phyloP scores from a whole-genome alignment of 1,284 basidiomycete species.

The Sporisorium reilianum region DNA sequence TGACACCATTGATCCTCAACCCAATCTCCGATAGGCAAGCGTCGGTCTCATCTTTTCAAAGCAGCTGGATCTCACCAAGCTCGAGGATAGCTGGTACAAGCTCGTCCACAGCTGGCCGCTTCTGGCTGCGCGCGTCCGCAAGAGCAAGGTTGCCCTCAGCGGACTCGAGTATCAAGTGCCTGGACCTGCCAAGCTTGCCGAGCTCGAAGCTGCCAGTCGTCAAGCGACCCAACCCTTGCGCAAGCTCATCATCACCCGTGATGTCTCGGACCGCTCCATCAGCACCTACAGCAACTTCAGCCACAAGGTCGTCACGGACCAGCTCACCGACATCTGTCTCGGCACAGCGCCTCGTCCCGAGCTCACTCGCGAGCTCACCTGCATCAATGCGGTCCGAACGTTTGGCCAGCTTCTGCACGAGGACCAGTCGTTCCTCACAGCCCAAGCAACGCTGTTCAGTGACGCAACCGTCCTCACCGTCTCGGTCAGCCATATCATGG shows the following conservation, averaged over 20 bases:
- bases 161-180: slow-evolving; percentile 1
- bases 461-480: not conserved
- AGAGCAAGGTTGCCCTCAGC: not conserved
- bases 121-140: not conserved
- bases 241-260: not conserved
- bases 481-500: not conserved
- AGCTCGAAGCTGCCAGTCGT: not conserved
- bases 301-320: not conserved
- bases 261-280: not conserved
- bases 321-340: not conserved
- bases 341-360: not conserved
- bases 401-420: slow-evolving; percentile 1
- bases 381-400: not conserved
- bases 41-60: not conserved
- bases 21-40: not conserved
- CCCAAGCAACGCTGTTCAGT: not conserved
- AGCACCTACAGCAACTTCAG: slow-evolving; percentile 1
- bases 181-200: not conserved
- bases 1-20: too few species aligned
- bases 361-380: not conserved
- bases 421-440: not conserved
- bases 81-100: slow-evolving; percentile 2
- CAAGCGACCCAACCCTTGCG: not conserved
- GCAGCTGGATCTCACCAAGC: slow-evolving; percentile 1
- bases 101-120: not conserved